Percentiles rank a stretch among this genome's conserved stretches.
phyloP scores from a whole-genome alignment of 2,329 filamentous ascomycete species.

The Bipolaris zeicola region DNA sequence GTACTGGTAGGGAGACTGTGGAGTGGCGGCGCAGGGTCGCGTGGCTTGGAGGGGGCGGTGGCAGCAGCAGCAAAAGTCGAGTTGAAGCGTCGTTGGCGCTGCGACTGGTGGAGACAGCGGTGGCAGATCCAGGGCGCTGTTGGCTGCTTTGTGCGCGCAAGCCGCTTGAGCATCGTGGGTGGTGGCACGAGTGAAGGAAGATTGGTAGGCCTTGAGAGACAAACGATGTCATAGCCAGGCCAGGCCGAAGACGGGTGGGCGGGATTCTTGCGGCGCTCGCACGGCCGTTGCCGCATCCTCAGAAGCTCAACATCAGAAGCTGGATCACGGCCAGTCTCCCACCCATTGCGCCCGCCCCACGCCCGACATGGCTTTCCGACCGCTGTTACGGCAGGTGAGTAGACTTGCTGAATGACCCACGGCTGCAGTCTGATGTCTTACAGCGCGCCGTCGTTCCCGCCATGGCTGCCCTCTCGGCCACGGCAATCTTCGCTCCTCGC shows the following conservation, averaged over 20 bases:
- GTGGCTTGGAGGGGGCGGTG: constrained; percentile 32
- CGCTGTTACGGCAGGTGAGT: constrained; percentile 59
- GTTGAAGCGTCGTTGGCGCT: constrained; percentile 44
- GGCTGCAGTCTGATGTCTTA: constrained; percentile 14
- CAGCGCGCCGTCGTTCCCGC: constrained; percentile 59
- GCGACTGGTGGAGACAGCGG: constrained; percentile 56
- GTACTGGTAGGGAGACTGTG: constrained; percentile 46
- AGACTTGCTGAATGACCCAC: neutral
- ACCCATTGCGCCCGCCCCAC: constrained; percentile 44
- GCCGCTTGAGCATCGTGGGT: constrained; percentile 51
- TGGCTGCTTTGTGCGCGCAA: constrained; percentile 30
- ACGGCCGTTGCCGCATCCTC: constrained; percentile 15
- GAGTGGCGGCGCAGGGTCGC: constrained; percentile 36
- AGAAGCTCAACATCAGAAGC: constrained; percentile 31
- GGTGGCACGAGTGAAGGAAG: constrained; percentile 13
- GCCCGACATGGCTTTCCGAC: constrained; percentile 58
- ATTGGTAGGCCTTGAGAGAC: neutral
- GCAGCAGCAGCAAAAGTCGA: constrained; percentile 52
- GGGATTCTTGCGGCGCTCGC: constrained; percentile 11
- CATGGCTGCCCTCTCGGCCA: constrained; percentile 52
- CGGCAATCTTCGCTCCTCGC: constrained; percentile 54
- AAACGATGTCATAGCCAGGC: constrained; percentile 24
- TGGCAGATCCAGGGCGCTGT: constrained; percentile 67
- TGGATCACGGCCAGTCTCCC: constrained; percentile 18
- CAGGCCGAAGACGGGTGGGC: constrained; percentile 20